Base-by-base conservation (phyloP, 345 rosid species). In the Brassica rapa region DNA sequence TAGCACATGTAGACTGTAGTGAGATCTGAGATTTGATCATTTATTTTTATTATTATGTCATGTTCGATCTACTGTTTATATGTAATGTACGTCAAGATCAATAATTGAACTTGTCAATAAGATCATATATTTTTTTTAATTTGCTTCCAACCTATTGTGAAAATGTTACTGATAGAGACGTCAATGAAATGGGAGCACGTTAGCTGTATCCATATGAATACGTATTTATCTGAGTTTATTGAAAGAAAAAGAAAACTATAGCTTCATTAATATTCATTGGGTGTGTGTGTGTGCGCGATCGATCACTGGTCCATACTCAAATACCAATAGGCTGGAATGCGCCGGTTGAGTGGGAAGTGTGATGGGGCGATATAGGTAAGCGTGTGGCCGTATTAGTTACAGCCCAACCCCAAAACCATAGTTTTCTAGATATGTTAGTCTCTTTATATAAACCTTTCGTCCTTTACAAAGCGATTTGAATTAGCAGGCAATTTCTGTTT, bases 1-100 rank as follows among this genome's bases (percentile, higher is more conserved):
- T 62, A 61, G 78, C 82, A 73, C 82, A 79, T 79, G 82, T 72
- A 51, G 82, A 68, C 78, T 68, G 74, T 73, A 73, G 82, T 73
- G 74, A 79, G 82, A 73, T 79, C 82, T 73, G 60, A 73, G 78
- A 73, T 79, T 79, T 79, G 33, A 73, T 79, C 78, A 51, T 73
- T 68, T 72, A 27, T 72, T 32, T 27, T 43, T 59, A 5, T 65
- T n/a, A 65, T 59, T 46, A 43, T 66, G 72, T 72, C 73, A 59
- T 3, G 62, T 30, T 72, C 77, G 51, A 33, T 66, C 57, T 6
- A 66, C 77, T 72, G 56, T 66, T 57, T 21, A 8, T 37, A 37
- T 43, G 51, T 39, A 2, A 39, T 43, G 53, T 72, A 78, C 77
- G 63, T 46, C 23, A 59, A 73, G 0, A 43, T 60, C 82, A 72